Conservation (phyloP, 2,329 filamentous ascomycete species). For the Fusarium sp. region DNA sequence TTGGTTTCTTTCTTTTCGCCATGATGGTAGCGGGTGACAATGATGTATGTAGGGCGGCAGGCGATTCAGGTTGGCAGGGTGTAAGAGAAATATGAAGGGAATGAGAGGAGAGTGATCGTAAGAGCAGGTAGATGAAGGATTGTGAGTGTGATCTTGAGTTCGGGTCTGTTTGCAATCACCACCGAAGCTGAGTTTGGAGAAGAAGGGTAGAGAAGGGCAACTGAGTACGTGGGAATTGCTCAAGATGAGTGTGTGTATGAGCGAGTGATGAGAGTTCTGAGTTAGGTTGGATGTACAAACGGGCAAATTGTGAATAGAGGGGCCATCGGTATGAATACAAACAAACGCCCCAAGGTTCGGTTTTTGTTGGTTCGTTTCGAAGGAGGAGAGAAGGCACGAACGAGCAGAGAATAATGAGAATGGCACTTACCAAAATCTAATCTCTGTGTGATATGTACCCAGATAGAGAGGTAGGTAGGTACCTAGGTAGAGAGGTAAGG, state of each 20-base stretch:
- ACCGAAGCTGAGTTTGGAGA: not conserved
- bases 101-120: too few relatives aligned
- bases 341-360: not conserved
- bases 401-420: not conserved
- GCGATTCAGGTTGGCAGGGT: too few relatives aligned
- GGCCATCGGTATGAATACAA: not conserved
- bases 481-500: not conserved
- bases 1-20: too few relatives aligned
- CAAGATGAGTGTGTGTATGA: not conserved
- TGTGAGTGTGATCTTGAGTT: too few relatives aligned
- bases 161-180: too few relatives aligned
- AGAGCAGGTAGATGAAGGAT: too few relatives aligned
- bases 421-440: too few relatives aligned
- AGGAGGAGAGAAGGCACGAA: not conserved
- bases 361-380: not conserved
- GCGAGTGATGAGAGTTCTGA: too few relatives aligned
- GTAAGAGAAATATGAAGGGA: too few relatives aligned
- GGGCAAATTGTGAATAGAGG: not conserved
- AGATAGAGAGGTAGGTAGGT: not conserved
- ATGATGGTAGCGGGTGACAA: too few relatives aligned
- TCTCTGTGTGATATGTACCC: not conserved
- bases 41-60: too few relatives aligned
- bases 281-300: not conserved
- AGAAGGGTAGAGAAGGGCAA: not conserved
- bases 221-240: not conserved